Evolutionary conservation across 169 alveolate species (phyloP), one percentile per base, ranked within the genome.

Genomic region (Plasmodium reichenowi): DNA sequence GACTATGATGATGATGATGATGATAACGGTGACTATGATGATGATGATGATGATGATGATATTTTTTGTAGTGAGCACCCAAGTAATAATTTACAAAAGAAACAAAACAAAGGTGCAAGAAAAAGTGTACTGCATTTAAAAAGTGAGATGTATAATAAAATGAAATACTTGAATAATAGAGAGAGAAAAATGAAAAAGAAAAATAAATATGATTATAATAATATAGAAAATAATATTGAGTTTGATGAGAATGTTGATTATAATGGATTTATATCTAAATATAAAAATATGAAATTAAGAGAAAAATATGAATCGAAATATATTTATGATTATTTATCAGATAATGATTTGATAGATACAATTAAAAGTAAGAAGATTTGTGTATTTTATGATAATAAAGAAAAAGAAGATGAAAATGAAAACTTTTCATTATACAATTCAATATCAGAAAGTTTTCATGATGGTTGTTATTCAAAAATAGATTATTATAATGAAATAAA

Each of bases 311-410:
- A 59, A 47, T 47, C 74, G 2, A 86, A 86, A 52, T 86, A 86
- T 24, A 72, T 86, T 12, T 86, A 86, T 72, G 92, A 86, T 62
- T 86, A 58, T 9, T 54, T 86, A 32, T 86, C 92, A 0, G 88
- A 86, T 72, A 54, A 15, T 22, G 92, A 86, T 60, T 1, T 86
- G 3, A 72, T 86, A 15, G 92, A 86, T 9, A 86, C 92, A 12
- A 86, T 86, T 43, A 86, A 86, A 26, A 86, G 92, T 86, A 86
- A 86, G 48, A 86, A 86, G 38, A 72, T 86, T 13, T 86, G 92
- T 45, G 76, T 86, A 0, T 86, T 86, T 58, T 86, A 86, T 50
- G 92, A 86, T 24, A 43, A 86, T 13, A 86, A 86, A n/a, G 92
- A 86, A 29, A 86, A 62, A 66, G 92, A 86, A 45, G 92, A 86